A percentile compares a stretch with the other conserved stretches of the same genome.
Conservation (phyloP, 1,139 yeast species). For the Yamadazyma diddensiae region DNA sequence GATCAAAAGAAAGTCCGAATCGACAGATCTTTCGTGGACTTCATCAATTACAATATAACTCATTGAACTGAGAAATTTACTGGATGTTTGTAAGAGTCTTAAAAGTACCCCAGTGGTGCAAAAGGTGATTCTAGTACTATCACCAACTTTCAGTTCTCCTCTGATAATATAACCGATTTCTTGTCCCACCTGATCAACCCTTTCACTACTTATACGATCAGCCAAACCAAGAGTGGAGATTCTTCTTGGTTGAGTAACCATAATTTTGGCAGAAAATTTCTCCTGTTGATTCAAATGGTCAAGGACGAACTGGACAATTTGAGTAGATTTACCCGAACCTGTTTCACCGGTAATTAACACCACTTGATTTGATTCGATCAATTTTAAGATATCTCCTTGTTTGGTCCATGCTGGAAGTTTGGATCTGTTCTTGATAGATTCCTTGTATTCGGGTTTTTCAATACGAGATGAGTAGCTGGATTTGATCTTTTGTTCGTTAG, state of each 20-base stretch:
- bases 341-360: slow-evolving; percentile 93
- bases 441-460: slow-evolving; percentile 3
- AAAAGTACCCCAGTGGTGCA: slow-evolving; percentile 92
- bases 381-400: slow-evolving; percentile 49
- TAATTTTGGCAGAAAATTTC: slow-evolving; percentile 54
- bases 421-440: slow-evolving; percentile 36
- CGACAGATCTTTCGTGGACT: slow-evolving; percentile 93
- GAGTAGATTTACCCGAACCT: slow-evolving; percentile 95
- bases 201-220: slow-evolving; percentile 85
- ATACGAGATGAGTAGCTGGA: slow-evolving; percentile 18
- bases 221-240: slow-evolving; percentile 94
- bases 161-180: slow-evolving; percentile 89
- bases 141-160: slow-evolving; percentile 74
- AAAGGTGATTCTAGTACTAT: slow-evolving; percentile 69
- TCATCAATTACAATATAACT: slow-evolving; percentile 84
- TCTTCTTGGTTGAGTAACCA: slow-evolving; percentile 95
- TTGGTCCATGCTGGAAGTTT: slow-evolving; percentile 83
- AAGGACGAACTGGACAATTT: slow-evolving; percentile 82
- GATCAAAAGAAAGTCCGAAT: slow-evolving; percentile 80
- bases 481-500: slow-evolving; percentile 18
- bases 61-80: slow-evolving; percentile 48
- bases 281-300: slow-evolving; percentile 54
- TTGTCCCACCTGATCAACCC: slow-evolving; percentile 63
- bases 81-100: slow-evolving; percentile 67
- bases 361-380: slow-evolving; percentile 59